Evolutionary conservation across 2,329 filamentous ascomycete species (phyloP).

Genomic region (Fusarium anguioides): DNA sequence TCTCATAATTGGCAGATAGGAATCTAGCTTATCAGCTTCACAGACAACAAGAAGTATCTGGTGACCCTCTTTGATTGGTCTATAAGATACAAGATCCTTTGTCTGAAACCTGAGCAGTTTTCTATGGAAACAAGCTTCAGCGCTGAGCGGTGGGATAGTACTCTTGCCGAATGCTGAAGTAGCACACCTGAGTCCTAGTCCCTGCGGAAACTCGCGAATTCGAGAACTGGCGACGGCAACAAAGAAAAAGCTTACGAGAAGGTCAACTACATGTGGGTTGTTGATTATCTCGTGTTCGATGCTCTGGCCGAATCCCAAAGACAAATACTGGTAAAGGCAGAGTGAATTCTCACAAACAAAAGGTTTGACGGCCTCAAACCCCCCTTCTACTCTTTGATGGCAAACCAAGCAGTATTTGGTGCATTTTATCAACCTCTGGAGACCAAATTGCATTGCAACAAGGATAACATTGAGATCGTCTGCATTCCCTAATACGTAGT

Average conservation of each 20-base stretch:
- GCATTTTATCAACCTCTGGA: conserved; percentile 82
- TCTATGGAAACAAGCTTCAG: conserved; percentile 26
- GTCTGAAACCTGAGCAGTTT: conserved; percentile 24
- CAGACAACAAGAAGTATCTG: conserved; percentile 28
- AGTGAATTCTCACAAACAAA: conserved; percentile 81
- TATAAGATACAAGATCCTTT: conserved; percentile 26
- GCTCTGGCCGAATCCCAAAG: conserved; percentile 84
- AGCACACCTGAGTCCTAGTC: conserved; percentile 54
- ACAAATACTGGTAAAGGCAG: conserved; percentile 90
- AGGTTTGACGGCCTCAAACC: conserved; percentile 78
- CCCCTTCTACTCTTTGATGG: conserved; percentile 72
- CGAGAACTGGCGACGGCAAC: conserved; percentile 57
- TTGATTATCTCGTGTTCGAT: conserved; percentile 85
- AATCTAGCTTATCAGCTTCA: not conserved
- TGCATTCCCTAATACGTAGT: conserved; percentile 48
- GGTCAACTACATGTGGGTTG: conserved; percentile 84
- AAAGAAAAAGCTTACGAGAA: conserved; percentile 87
- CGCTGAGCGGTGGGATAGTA: not conserved
- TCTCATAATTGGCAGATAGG: conserved; percentile 9
- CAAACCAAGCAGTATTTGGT: conserved; percentile 91
- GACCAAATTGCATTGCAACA: conserved; percentile 76
- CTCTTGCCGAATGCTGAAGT: conserved; percentile 8
- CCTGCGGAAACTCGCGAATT: conserved; percentile 58
- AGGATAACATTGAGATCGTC: conserved; percentile 63
- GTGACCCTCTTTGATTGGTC: conserved; percentile 31